Base-by-base conservation (phyloP, 306 rosid genomes). In the Citrullus colocynthis region DNA sequence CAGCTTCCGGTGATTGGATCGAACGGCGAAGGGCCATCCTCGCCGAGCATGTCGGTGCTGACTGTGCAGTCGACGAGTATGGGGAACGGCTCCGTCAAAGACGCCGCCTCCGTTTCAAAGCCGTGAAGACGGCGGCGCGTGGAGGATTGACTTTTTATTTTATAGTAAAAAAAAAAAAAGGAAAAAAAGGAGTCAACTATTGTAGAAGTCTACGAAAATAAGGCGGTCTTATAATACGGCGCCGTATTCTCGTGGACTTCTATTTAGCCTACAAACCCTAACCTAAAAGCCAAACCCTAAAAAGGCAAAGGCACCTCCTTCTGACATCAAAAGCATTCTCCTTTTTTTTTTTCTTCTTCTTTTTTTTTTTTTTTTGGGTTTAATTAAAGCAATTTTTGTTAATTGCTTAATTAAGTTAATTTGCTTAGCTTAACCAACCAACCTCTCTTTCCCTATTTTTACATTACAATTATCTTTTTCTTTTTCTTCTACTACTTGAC, bases 1-100 rank as follows among this genome's bases (percentile, higher is more conserved):
- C 54, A 28, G 63, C 84, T 69, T 63, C 86, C 80, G 0, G 54
- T 82, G 7, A 12, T 70, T 10, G 78, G 79, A 65, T 86, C 93
- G 57, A 86, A 87, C 90, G 90, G 80, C 5, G 95, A 94, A 2
- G 97, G 90, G 0, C 99, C 99, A 1, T 70, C 98, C 30, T 92
- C 99, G 5, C 99, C 99, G 64, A 92, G 88, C 80, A 80, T 95
- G 82, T 95, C 99, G 18, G 93, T 87, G 32, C 77, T 90, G 81
- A 90, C 97, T 4, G 93, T 93, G 39, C 96, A 92, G 51, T 92
- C 97, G 0, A 90, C 87, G 30, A 65, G 90, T 24, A 62, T 85
- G 74, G 91, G 80, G 37, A 86, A 88, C 81, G 86, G 81, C 74
- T 61, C 86, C 85, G 90, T 84, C 20, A 94, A 92, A 54, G 98